A percentile compares a stretch with the other conserved stretches of the same genome.
Conservation (phyloP, 441 rosid genomes). For the Gossypium aridum region DNA sequence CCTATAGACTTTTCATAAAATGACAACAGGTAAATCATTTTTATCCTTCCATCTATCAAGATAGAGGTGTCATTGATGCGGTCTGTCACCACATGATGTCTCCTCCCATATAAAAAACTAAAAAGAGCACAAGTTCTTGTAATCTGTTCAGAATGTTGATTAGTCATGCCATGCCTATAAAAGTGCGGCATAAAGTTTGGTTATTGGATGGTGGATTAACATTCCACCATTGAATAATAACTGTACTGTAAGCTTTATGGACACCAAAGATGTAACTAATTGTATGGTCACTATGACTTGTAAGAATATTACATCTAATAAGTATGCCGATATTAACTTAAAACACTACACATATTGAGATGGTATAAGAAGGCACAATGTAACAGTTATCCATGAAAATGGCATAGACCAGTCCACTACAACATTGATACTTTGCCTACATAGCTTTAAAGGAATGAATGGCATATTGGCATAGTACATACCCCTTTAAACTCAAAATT, state of each 20-base stretch:
- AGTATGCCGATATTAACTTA: background rate
- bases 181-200: background rate
- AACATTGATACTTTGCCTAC: background rate
- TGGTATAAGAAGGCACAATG: background rate
- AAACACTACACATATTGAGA: background rate
- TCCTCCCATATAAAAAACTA: background rate
- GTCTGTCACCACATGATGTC: background rate
- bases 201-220: background rate
- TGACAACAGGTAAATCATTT: background rate
- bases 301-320: background rate
- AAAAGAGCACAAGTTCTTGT: background rate
- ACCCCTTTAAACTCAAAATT: conserved; percentile 2
- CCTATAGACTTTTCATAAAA: conserved; percentile 2
- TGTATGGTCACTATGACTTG: background rate
- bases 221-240: background rate
- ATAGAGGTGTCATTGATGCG: background rate
- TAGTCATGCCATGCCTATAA: background rate
- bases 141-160: background rate
- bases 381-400: background rate
- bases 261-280: background rate
- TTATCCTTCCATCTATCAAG: background rate
- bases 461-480: background rate
- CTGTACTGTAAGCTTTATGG: background rate
- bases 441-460: background rate
- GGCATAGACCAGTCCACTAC: background rate